Conservation (phyloP, 2,329 filamentous ascomycete species). For the Aspergillus ustus region DNA sequence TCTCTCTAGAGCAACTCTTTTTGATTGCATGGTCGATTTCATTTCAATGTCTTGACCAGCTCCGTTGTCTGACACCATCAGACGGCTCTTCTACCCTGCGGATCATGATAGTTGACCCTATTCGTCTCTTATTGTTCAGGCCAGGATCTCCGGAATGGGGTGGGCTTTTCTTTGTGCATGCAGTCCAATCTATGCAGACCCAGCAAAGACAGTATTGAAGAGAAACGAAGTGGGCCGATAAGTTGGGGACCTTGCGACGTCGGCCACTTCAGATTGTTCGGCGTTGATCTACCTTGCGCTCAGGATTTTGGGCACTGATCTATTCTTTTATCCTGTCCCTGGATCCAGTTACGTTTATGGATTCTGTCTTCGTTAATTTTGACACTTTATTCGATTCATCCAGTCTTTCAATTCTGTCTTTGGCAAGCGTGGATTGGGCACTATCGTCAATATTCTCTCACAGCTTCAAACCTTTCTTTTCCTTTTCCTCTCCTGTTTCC, state of each 20-base stretch:
- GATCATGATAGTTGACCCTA: constrained; percentile 16
- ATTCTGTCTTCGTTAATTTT: constrained; percentile 22
- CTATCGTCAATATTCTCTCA: constrained; percentile 34
- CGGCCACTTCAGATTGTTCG: constrained; percentile 18
- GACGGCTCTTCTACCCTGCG: constrained; percentile 2
- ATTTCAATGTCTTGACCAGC: constrained; percentile 4
- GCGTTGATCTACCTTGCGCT: constrained; percentile 28
- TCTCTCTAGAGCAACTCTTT: constrained; percentile 26
- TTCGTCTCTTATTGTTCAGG: constrained; percentile 23
- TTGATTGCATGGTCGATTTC: constrained; percentile 23
- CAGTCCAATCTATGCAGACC: constrained; percentile 22
- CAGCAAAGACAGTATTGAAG: constrained; percentile 16
- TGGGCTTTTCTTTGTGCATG: constrained; percentile 21
- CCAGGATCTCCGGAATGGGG: constrained; percentile 17
- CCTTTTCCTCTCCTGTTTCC: constrained; percentile 21
- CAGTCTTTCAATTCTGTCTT: constrained; percentile 32
- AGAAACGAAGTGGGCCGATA: constrained; percentile 6
- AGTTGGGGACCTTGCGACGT: constrained; percentile 18
- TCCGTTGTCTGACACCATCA: constrained; percentile 9
- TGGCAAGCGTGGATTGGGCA: constrained; percentile 31
- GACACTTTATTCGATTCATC: constrained; percentile 35
- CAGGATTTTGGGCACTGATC: constrained; percentile 23
- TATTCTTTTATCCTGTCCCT: constrained; percentile 16
- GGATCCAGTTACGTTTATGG: constrained; percentile 21
- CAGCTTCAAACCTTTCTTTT: constrained; percentile 27